These are phyloP conservation scores for Moesziomyces aphidis DNA, from an alignment of 1,284 basidiomycete genomes.

Conservation along the genomic window DNA sequence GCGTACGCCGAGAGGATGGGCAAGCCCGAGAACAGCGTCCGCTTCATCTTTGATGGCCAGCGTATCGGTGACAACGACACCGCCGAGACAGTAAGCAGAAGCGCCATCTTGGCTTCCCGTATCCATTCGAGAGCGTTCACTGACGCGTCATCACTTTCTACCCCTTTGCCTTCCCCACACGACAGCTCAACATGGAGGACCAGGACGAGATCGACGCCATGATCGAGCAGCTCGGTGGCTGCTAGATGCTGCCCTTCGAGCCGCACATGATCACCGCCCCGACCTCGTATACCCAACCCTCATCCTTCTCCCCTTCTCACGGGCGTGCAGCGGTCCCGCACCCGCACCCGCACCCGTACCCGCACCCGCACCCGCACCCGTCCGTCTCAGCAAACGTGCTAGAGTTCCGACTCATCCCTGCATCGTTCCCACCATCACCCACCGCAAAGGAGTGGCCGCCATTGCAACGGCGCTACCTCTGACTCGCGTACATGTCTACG, in stretches of 20 bases:
- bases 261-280: neutral
- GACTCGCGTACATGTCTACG: no score
- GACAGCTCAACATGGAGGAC: constrained; percentile 66
- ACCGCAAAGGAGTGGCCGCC: neutral
- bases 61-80: constrained; percentile 66
- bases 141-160: no score
- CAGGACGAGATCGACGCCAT: constrained; percentile 67
- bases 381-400: neutral
- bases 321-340: neutral
- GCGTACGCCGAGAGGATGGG: constrained; percentile 95
- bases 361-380: neutral
- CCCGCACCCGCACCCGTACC: neutral
- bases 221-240: constrained; percentile 66
- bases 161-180: neutral
- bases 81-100: constrained; percentile 62
- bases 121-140: no score
- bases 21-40: constrained; percentile 71
- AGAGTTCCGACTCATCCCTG: neutral
- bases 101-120: neutral
- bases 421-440: neutral
- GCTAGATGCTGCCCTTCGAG: constrained; percentile 12
- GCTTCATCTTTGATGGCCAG: constrained; percentile 66
- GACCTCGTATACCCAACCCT: constrained; percentile 21
- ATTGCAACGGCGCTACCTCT: neutral
- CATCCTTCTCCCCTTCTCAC: neutral